Conservation (phyloP, 2,329 filamentous ascomycete genomes). For the Penicillium sp. region DNA sequence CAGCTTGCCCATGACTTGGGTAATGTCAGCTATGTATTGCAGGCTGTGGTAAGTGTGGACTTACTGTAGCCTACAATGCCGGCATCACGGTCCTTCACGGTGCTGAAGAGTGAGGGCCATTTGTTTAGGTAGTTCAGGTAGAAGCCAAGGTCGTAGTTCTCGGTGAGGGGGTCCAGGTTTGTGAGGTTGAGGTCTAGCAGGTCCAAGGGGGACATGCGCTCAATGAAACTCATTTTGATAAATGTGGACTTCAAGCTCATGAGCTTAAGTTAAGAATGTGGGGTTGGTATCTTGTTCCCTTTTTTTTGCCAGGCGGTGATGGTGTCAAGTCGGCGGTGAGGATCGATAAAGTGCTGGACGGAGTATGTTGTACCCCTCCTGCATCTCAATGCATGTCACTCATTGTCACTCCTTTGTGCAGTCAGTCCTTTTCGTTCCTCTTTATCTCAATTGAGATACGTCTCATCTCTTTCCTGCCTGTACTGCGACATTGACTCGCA, state of each 20-base stretch:
- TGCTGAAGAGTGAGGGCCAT: slow-evolving; percentile 93
- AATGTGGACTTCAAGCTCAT: background rate
- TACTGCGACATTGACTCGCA: slow-evolving; percentile 1
- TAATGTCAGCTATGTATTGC: slow-evolving; percentile 3
- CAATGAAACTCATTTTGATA: slow-evolving; percentile 70
- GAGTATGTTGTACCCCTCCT: slow-evolving; percentile 7
- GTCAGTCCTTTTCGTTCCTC: slow-evolving; percentile 4
- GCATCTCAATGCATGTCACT: slow-evolving; percentile 1
- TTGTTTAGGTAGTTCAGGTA: slow-evolving; percentile 94
- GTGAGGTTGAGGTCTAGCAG: slow-evolving; percentile 87
- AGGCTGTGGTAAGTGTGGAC: slow-evolving; percentile 25
- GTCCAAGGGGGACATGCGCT: slow-evolving; percentile 78
- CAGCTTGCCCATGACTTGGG: slow-evolving; percentile 88
- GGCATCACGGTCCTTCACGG: slow-evolving; percentile 80
- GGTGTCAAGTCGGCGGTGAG: slow-evolving; percentile 1
- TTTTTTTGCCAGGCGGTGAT: slow-evolving; percentile 24
- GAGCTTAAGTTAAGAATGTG: slow-evolving; percentile 16
- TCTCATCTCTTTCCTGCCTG: background rate
- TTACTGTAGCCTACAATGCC: slow-evolving; percentile 91
- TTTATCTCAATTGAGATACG: slow-evolving; percentile 1
- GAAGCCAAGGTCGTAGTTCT: slow-evolving; percentile 93
- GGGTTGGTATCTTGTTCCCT: slow-evolving; percentile 12
- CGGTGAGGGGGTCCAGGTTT: slow-evolving; percentile 94
- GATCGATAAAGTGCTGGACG: too few relatives aligned
- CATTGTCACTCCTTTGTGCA: slow-evolving; percentile 3